Base-by-base conservation (phyloP, 2,329 filamentous ascomycete species). In the Talaromyces rugulosus region DNA sequence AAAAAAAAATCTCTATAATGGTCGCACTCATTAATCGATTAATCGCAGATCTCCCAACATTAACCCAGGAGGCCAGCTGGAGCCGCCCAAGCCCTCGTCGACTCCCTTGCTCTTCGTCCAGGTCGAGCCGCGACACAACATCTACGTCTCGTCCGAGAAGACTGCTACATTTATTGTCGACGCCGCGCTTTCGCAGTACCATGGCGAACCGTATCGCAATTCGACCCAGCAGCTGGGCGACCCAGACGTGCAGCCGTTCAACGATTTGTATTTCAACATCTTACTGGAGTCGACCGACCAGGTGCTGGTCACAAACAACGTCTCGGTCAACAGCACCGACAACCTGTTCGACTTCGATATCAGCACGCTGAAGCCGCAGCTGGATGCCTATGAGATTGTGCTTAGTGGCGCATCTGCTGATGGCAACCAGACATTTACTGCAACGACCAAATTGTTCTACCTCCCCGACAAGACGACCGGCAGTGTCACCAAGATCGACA, bases 101-200 rank as follows among this genome's bases (percentile, higher is more conserved):
- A 53, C 53, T n/a, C 51, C 42, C 18, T 51, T 59, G 12, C 27
- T 62, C 18, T 56, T 42, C 18, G 56, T 62, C 12, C 61, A 59
- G 42, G n/a, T 62, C 12, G 58, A 59, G 56, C 56, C 61, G 36
- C 52, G 57, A 12, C 57, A 62, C 56, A 62, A 52, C 57, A 62
- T 62, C 52, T 62, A 62, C 18, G 57, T 62, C n/a, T 62, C 61
- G n/a, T 62, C 61, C 33, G 61, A 62, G n/a, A 54, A 59, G 52
- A 59, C 52, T 9, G 61, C 40, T 2, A 31, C 56, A 8, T 62
- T 62, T 42, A 62, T 62, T n/a, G 61, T 62, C 33, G 61, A 62
- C n/a, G 57, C 61, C 18, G 52, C 61, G 16, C 42, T 62, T 16
- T 62, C 61, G 1, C 16, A 30, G 14, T 59, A 62, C 18, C 57